These are phyloP conservation scores for Pilasporangium apinafurcum DNA, from an alignment of 352 stramenopile genomes.

Conservation along the genomic window DNA sequence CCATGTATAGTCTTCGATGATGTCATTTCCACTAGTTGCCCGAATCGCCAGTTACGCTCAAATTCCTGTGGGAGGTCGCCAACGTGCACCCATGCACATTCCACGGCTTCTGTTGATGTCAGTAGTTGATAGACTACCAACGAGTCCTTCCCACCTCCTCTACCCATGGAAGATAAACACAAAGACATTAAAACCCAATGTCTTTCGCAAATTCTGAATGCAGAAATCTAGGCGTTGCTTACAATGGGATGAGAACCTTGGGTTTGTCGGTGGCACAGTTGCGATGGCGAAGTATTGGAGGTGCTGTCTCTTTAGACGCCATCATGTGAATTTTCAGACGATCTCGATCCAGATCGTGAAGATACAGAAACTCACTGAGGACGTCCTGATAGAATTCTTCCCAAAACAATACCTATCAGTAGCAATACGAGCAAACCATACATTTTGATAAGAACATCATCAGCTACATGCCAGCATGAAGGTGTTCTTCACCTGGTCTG, in stretches of 20 bases:
- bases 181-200: not conserved
- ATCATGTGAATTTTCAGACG: conserved; percentile 21
- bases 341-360: conserved; percentile 23
- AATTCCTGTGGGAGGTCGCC: conserved; percentile 25
- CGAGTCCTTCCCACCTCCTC: conserved; percentile 29
- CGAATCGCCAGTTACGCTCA: conserved; percentile 23
- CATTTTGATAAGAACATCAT: no score
- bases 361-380: conserved; percentile 27
- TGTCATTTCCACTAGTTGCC: conserved; percentile 22
- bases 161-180: conserved; percentile 3
- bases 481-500: conserved; percentile 8
- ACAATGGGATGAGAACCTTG: conserved; percentile 24
- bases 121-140: conserved; percentile 27
- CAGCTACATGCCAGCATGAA: not conserved
- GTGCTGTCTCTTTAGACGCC: conserved; percentile 2
- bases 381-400: conserved; percentile 36
- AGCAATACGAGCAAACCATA: not conserved
- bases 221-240: no score
- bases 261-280: conserved; percentile 11
- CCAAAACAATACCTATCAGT: conserved; percentile 21
- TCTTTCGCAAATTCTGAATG: no score
- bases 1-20: conserved; percentile 6
- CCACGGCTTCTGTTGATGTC: conserved; percentile 9
- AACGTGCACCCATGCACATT: conserved; percentile 25
- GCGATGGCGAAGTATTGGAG: conserved; percentile 13